These are phyloP conservation scores for Neospermospora avenae DNA, from an alignment of 2,329 filamentous ascomycete genomes.

Conservation along the genomic window DNA sequence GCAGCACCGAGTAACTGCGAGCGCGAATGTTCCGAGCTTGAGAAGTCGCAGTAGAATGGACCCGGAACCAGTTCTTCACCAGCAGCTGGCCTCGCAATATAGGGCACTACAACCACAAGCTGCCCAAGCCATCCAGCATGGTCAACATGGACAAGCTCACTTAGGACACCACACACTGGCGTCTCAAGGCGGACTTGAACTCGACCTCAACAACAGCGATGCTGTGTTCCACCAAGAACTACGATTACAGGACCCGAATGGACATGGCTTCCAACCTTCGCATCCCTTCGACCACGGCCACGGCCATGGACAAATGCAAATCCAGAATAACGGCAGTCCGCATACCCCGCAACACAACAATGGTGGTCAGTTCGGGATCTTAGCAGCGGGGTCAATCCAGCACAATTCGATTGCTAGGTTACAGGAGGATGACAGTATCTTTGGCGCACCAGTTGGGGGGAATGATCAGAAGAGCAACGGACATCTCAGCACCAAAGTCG, in stretches of 20 bases:
- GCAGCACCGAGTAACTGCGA: constrained; percentile 25
- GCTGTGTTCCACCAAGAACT: constrained; percentile 39
- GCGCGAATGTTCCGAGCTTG: constrained; percentile 23
- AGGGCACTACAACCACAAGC: constrained; percentile 34
- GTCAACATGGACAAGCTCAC: constrained; percentile 34
- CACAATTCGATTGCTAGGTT: constrained; percentile 36
- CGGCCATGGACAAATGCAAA: constrained; percentile 31
- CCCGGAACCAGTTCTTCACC: constrained; percentile 32
- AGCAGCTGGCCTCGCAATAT: constrained; percentile 32
- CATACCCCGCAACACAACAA: constrained; percentile 38
- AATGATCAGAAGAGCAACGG: constrained; percentile 45
- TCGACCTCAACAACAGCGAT: constrained; percentile 42
- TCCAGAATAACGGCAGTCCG: constrained; percentile 32
- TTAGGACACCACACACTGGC: constrained; percentile 34
- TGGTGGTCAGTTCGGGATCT: constrained; percentile 46
- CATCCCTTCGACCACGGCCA: constrained; percentile 38
- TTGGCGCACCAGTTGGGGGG: constrained; percentile 36
- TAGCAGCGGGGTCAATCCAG: constrained; percentile 38
- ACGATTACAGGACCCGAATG: constrained; percentile 36
- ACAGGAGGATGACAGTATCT: constrained; percentile 40
- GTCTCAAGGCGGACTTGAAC: constrained; percentile 38
- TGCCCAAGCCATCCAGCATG: constrained; percentile 34
- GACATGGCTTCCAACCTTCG: constrained; percentile 35
- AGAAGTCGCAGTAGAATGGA: constrained; percentile 31
- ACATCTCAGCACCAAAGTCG: constrained; percentile 53